A percentile compares a stretch with the other conserved stretches of the same genome.
phyloP scores from a whole-genome alignment of 441 rosid genomes.

The Erodium texanum region DNA sequence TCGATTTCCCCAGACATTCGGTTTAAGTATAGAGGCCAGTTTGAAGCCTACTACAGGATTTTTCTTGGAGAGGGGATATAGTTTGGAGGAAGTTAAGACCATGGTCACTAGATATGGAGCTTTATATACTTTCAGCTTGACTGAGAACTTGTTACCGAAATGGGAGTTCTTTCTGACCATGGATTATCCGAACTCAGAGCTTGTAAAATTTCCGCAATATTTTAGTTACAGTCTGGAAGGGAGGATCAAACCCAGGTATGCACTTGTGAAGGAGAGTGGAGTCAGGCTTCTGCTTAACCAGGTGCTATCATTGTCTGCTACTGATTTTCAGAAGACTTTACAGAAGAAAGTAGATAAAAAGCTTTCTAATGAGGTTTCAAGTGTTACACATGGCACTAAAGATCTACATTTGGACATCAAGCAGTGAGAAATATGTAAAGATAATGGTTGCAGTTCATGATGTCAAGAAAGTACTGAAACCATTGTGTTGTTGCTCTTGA shows the following conservation, averaged over 20 bases:
- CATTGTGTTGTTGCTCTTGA: too few species aligned
- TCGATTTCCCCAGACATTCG: constrained; percentile 55
- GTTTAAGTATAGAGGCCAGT: constrained; percentile 58
- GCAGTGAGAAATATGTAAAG: too few species aligned
- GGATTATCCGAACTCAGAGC: constrained; percentile 60
- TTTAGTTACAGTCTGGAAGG: constrained; percentile 64
- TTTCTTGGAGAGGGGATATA: constrained; percentile 50
- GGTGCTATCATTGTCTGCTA: constrained; percentile 42
- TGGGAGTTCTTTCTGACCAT: constrained; percentile 74
- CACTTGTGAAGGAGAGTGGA: constrained; percentile 43
- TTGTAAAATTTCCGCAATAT: constrained; percentile 66
- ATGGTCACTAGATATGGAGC: constrained; percentile 68
- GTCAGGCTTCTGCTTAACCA: constrained; percentile 55
- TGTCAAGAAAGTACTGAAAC: too few species aligned
- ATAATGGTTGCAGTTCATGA: too few species aligned
- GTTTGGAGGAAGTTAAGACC: constrained; percentile 39
- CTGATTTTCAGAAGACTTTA: constrained; percentile 43
- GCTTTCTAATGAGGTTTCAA: neutral
- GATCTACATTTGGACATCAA: too few species aligned
- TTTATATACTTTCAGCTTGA: constrained; percentile 57
- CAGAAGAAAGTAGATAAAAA: constrained; percentile 45
- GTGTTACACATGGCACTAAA: too few species aligned
- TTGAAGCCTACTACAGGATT: constrained; percentile 61
- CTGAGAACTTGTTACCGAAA: constrained; percentile 49
- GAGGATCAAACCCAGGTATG: constrained; percentile 65